A percentile compares a stretch with the other conserved stretches of the same genome.
Evolutionary conservation across 441 rosid species (phyloP).

Genomic region (Populus tomentosa): DNA sequence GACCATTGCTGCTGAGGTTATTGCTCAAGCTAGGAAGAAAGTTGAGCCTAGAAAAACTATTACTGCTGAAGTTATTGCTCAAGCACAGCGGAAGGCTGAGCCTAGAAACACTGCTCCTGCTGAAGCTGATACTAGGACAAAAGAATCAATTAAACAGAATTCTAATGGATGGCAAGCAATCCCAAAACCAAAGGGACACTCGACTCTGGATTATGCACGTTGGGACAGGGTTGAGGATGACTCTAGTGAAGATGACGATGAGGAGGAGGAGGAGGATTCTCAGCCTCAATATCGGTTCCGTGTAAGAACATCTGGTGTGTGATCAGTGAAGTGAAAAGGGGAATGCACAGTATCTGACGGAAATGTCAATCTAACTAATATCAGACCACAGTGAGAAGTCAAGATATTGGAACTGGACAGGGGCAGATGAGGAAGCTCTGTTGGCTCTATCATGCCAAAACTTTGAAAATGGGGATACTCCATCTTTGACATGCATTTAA

Average conservation of each 20-base stretch:
- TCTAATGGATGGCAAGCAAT: slow-evolving; percentile 83
- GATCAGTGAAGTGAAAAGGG: slow-evolving; percentile 60
- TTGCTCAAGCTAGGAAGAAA: slow-evolving; percentile 26
- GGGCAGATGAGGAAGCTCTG: neutral
- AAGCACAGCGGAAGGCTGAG: slow-evolving; percentile 28
- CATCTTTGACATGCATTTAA: neutral
- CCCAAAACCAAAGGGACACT: slow-evolving; percentile 98
- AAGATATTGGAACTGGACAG: neutral
- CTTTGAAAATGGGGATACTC: neutral
- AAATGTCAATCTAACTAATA: neutral
- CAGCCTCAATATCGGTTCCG: slow-evolving; percentile 78
- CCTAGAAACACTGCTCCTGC: slow-evolving; percentile 20
- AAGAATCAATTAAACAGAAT: slow-evolving; percentile 31
- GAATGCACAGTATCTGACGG: neutral
- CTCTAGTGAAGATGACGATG: slow-evolving; percentile 69
- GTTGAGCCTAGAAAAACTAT: slow-evolving; percentile 22
- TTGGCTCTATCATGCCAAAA: neutral
- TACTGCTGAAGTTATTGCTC: slow-evolving; percentile 25
- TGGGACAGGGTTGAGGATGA: slow-evolving; percentile 80
- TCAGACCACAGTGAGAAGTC: neutral
- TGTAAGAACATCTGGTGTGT: slow-evolving; percentile 68
- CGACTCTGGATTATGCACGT: slow-evolving; percentile 75
- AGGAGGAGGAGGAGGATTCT: slow-evolving; percentile 49
- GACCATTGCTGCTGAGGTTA: slow-evolving; percentile 24
- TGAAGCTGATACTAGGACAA: slow-evolving; percentile 27